phyloP scores from a whole-genome alignment of 2,329 filamentous ascomycete species.

The Emergomyces pasteurianus region DNA sequence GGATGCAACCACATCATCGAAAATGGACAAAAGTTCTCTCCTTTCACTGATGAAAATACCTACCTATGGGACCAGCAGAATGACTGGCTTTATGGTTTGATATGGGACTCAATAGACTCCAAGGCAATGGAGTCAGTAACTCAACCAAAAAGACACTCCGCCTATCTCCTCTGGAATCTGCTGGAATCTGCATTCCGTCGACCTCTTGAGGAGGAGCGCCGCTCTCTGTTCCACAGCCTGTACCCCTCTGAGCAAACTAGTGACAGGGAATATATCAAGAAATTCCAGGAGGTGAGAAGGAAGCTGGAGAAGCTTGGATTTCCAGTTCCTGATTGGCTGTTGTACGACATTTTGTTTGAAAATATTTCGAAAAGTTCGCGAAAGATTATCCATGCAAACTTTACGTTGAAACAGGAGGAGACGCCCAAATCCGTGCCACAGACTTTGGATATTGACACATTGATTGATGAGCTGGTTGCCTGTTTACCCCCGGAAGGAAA shows the following conservation, averaged over 20 bases:
- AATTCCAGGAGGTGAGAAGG: not conserved
- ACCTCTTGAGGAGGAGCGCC: not conserved
- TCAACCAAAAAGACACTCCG: not conserved
- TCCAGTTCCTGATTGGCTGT: not conserved
- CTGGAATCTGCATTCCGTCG: not conserved
- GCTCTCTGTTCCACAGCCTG: not conserved
- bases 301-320: slow-evolving; percentile 1
- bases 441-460: not conserved
- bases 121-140: not conserved
- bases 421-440: not conserved
- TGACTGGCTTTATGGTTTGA: not conserved
- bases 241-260: not conserved
- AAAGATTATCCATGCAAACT: not conserved
- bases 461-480: slow-evolving; percentile 1
- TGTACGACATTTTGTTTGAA: slow-evolving; percentile 1
- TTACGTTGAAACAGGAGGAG: not conserved
- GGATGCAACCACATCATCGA: not conserved
- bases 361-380: not conserved
- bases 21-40: not conserved
- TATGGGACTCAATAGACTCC: not conserved
- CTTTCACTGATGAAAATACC: not conserved
- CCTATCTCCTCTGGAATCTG: slow-evolving; percentile 1
- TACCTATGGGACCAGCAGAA: not conserved
- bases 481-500: not conserved
- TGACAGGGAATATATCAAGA: slow-evolving; percentile 1